phyloP scores from a whole-genome alignment of 805 yeast species.

The Wickerhamomyces pijperi region DNA sequence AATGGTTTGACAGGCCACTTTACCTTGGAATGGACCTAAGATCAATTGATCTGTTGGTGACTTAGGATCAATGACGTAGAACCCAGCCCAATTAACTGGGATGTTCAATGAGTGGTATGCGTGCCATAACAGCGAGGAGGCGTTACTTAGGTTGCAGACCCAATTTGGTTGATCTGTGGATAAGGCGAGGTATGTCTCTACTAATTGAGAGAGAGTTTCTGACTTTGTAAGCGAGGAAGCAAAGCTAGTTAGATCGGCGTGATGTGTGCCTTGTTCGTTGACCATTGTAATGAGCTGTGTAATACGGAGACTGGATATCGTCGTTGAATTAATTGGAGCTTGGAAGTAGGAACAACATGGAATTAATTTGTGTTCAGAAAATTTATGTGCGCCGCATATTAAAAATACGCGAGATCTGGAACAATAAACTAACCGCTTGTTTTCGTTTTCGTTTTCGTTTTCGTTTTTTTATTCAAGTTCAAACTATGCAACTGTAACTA shows the following conservation, averaged over 20 bases:
- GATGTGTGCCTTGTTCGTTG: conserved; percentile 28
- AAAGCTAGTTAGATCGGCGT: conserved; percentile 68
- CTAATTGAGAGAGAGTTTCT: conserved; percentile 47
- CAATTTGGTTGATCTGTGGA: conserved; percentile 58
- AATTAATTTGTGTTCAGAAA: too few relatives aligned
- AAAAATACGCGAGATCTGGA: too few relatives aligned
- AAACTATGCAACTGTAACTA: too few relatives aligned
- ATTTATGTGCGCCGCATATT: too few relatives aligned
- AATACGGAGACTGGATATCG: too few relatives aligned
- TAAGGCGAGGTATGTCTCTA: conserved; percentile 57
- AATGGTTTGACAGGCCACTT: conserved; percentile 88
- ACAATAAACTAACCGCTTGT: too few relatives aligned
- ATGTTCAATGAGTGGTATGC: conserved; percentile 55
- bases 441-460: too few relatives aligned
- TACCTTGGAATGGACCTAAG: conserved; percentile 92
- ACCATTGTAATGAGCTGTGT: conserved; percentile 6
- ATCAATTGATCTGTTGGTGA: conserved; percentile 33
- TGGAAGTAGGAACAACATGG: too few relatives aligned
- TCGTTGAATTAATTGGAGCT: too few relatives aligned
- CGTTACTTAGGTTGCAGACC: conserved; percentile 84
- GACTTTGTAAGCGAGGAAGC: conserved; percentile 21
- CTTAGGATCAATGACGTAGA: conserved; percentile 42
- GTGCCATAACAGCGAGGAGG: conserved; percentile 81
- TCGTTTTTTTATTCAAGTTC: too few relatives aligned
- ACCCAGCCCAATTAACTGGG: conserved; percentile 87